Conservation (phyloP, 371 early-diverging fungal genomes). For the Batkoa obscura region DNA sequence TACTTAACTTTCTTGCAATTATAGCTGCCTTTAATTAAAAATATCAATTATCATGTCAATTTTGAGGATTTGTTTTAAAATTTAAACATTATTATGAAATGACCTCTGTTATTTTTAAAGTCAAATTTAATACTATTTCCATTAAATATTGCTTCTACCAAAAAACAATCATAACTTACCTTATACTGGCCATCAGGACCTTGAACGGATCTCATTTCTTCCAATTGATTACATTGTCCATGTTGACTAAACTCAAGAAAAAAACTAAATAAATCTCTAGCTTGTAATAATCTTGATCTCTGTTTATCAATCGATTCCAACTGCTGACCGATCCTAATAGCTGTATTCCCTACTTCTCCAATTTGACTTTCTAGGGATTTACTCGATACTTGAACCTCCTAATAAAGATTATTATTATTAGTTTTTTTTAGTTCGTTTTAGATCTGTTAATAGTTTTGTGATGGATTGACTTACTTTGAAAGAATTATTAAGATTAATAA, state of each 20-base stretch:
- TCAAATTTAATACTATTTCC: too few species aligned
- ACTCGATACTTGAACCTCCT: conserved; percentile 65
- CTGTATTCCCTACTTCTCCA: conserved; percentile 82
- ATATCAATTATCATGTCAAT: too few species aligned
- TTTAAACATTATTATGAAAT: too few species aligned
- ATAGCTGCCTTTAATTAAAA: conserved; percentile 43
- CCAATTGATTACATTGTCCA: conserved; percentile 50
- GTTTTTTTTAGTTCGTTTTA: not conserved
- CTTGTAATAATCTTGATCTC: conserved; percentile 63
- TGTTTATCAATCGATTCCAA: conserved; percentile 87
- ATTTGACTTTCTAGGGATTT: conserved; percentile 71
- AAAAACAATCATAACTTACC: too few species aligned
- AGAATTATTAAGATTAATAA: conserved; percentile 41
- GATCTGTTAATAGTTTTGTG: too few species aligned
- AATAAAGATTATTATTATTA: conserved; percentile 3
- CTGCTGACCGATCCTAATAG: conserved; percentile 92
- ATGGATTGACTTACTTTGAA: conserved; percentile 59
- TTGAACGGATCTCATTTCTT: conserved; percentile 37
- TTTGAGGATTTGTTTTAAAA: too few species aligned
- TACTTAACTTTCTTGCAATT: conserved; percentile 62
- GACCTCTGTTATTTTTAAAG: too few species aligned
- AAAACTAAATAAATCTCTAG: conserved; percentile 73
- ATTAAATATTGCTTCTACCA: too few species aligned
- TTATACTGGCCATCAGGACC: conserved; percentile 75
- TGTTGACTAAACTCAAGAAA: conserved; percentile 70